Base-by-base conservation (phyloP, 1,139 yeast species). In the Protomyces arabidopsidicola region DNA sequence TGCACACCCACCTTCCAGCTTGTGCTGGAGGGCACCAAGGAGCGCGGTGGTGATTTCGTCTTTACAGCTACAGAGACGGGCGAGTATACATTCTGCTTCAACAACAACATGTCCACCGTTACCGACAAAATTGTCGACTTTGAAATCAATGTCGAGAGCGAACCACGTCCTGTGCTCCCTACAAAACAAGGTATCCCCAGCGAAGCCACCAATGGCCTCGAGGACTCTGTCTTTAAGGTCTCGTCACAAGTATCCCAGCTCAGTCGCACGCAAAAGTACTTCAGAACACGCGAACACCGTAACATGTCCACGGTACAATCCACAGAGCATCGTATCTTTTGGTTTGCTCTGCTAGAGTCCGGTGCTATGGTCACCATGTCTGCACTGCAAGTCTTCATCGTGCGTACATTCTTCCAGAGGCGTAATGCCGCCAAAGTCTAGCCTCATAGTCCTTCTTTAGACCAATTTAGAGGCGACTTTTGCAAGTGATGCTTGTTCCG, bases 71-170 rank as follows among this genome's bases (percentile, higher is more conserved):
- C 83, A 54, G 70, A 74, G 53, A 75, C 77, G 50, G 98, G 98
- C 42, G 98, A 93, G 75, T 93, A 91, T 77, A 90, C 88, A 74
- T 87, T 93, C 75, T 93, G 98, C 76, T 90, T 93, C 79, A 79
- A 86, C 70, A 90, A 90, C 75, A 88, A 85, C 67, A 86, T 87
- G 90, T 86, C 95, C 6, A 86, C 95, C 2, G 87, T 84, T 74
- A 87, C 93, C 60, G 95, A 88, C 72, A 91, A 91, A 76, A 85
- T 87, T 66, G 87, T 93, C 70, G 97, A 90, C 75, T 88, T 93
- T 72, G 97, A 93, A 73, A 83, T 93, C 71, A 82, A 81, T 65
- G 69, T 70, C 48, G 72, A 70, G 53, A 71, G 76, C 38, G 88
- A 82, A 66, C 82, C 85, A 74, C 82, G 80, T 71, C 18, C 62